These are phyloP conservation scores for Nakazawaea ishiwadae DNA, from an alignment of 805 yeast species.

Conservation along the genomic window DNA sequence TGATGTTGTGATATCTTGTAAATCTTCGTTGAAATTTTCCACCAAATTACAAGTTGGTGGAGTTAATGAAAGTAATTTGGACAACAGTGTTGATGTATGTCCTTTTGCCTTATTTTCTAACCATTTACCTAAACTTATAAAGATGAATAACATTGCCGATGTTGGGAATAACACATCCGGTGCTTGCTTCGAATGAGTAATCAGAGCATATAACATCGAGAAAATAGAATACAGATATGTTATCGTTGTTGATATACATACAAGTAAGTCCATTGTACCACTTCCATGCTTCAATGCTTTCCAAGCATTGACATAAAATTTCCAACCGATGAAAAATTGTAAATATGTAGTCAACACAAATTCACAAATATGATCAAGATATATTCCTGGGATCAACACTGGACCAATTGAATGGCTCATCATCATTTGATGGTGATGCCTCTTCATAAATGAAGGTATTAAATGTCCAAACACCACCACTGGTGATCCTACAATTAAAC, in stretches of 20 bases:
- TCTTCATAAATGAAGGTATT: conserved; percentile 27
- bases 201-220: conserved; percentile 48
- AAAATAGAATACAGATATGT: conserved; percentile 72
- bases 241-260: conserved; percentile 74
- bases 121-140: conserved; percentile 87
- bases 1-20: conserved; percentile 29
- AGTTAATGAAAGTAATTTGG: conserved; percentile 72
- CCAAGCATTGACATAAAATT: conserved; percentile 61
- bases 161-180: conserved; percentile 85
- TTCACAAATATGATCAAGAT: conserved; percentile 58
- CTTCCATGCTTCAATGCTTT: conserved; percentile 65
- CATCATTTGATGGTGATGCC: conserved; percentile 12
- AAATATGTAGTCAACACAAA: conserved; percentile 53
- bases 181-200: conserved; percentile 36
- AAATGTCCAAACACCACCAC: conserved; percentile 48
- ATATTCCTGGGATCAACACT: conserved; percentile 53
- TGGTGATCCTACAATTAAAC: conserved; percentile 60
- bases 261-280: conserved; percentile 89
- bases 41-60: conserved; percentile 73
- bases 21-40: conserved; percentile 26
- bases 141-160: conserved; percentile 74
- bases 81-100: conserved; percentile 83
- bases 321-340: conserved; percentile 61
- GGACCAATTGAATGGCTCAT: conserved; percentile 22
- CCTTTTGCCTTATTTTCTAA: conserved; percentile 92